phyloP scores from a whole-genome alignment of 2,329 filamentous ascomycete genomes.

The Balansia obtecta region DNA sequence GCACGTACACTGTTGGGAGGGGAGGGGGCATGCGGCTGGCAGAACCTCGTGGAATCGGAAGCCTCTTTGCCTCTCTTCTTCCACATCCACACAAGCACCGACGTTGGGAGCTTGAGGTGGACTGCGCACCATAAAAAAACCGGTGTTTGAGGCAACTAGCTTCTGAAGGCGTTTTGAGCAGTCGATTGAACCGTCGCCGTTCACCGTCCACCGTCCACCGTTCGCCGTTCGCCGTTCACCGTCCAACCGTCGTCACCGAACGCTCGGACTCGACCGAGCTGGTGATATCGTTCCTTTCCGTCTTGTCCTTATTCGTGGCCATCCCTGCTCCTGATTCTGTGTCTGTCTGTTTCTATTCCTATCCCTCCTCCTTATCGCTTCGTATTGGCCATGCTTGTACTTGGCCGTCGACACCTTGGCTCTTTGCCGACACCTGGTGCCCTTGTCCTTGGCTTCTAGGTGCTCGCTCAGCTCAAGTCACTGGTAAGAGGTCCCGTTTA shows the following conservation, averaged over 20 bases:
- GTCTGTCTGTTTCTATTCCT: no score
- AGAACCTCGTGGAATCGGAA: not conserved
- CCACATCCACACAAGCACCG: not conserved
- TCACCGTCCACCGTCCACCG: not conserved
- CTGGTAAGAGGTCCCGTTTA: not conserved
- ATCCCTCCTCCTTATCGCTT: no score
- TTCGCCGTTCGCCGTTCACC: no score
- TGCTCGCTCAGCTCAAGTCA: not conserved
- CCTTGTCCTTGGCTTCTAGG: not conserved
- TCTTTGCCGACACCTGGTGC: not conserved
- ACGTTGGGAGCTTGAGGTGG: not conserved
- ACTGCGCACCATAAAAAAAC: not conserved
- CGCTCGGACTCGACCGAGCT: no score
- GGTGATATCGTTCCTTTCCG: not conserved
- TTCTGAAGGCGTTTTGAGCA: not conserved
- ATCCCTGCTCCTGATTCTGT: no score
- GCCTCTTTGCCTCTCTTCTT: no score
- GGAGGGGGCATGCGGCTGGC: no score
- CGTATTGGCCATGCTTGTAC: not conserved
- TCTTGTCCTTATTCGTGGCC: not conserved
- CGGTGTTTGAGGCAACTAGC: not conserved
- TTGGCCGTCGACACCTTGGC: not conserved
- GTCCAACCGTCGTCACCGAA: not conserved
- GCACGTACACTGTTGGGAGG: no score
- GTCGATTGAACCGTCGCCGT: not conserved